Base-by-base conservation (phyloP, 345 rosid species). In the Populus davidiana region DNA sequence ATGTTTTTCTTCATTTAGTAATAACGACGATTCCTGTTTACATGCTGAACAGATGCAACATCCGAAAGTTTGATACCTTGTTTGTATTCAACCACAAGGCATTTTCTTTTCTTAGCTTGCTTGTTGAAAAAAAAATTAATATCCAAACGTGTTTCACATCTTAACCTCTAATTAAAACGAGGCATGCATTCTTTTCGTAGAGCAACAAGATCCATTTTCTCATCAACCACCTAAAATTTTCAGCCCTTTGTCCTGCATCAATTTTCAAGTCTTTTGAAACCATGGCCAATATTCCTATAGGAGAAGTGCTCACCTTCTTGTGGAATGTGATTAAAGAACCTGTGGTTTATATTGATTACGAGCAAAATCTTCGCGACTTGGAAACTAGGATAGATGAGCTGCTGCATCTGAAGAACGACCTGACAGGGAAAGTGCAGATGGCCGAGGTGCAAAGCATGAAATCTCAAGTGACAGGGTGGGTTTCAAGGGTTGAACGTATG, bases 301-400 rank as follows among this genome's bases (percentile, higher is more conserved):
- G 17, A n/a, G 78, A 67, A 49, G 3, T 50, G 14, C 65, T 75
- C 27, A 29, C 72, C 25, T 49, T 69, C 29, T 23, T 75, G 12
- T 75, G 72, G 72, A 23, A 11, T 50, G 29, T 54, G 56, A 44
- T 41, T 43, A 74, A 23, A 21, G 50, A 74, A 29, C 77, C 63
- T 61, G 77, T 39, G 14, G 72, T 10, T 35, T 52, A 49, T 36
- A 35, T 67, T 50, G 68, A 49, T 68, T 75, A 39, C 47, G 65
- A 1, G 21, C 38, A 67, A 14, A n/a, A 66, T 18, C 72, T 75
- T 0, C 29, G 25, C 1, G 14, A n/a, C 10, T 25, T 67, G 33
- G 27, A 75, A 33, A 29, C 21, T 10, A 33, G 50, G n/a, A 49
- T 67, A 50, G 25, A 35, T 35, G 27, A 35, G 47, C 49, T 75